Evolutionary conservation across 2,329 filamentous ascomycete species (phyloP), one percentile per base, ranked within the genome.

Genomic region (Coccinonectria pachysandricola): DNA sequence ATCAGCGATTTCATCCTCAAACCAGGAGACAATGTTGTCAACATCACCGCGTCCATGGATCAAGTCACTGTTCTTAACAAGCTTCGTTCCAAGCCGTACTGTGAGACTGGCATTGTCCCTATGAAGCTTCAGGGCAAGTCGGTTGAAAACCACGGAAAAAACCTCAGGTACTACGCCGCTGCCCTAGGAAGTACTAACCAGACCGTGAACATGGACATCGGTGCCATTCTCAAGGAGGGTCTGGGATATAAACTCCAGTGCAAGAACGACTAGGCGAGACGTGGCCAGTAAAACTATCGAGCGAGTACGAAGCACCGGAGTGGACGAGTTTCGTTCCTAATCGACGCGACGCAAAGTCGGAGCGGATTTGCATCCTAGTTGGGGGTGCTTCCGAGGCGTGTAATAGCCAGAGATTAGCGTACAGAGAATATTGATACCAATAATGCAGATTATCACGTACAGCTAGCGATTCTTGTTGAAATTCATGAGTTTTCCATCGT

Each of bases 1-100:
- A 63, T 82, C 34, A 56, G 70, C 37, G 60, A 79, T 53, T 55
- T 82, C 22, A 36, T 64, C 11, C 63, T 82, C 23, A 46, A 41
- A 17, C 76, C 75, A 3, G 78, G 77, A 31, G 48, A 57, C 42
- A 79, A 79, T 54, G 53, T 51, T 10, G 64, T 68, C 40, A 46
- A 58, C 23, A 64, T 79, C 49, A 64, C 62, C 31, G 67, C 70
- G 37, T 62, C 48, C 32, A 62, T 76, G 40, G 45, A 68, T 27
- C 64, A 76, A 41, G 35, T 47, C 5, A 39, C 56, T 5, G 54
- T 79, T 24, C 44, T 79, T 15, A 19, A 23, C 8, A 27, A 39
- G 16, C 39, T 49, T 3, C 53, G 59, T 9, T 51, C 49, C 30
- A 39, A 53, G 34, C 60, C 61, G 4, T 67, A 64, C 43, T 79